Conservation (phyloP, 1,139 yeast species). For the Yarrowia galli region DNA sequence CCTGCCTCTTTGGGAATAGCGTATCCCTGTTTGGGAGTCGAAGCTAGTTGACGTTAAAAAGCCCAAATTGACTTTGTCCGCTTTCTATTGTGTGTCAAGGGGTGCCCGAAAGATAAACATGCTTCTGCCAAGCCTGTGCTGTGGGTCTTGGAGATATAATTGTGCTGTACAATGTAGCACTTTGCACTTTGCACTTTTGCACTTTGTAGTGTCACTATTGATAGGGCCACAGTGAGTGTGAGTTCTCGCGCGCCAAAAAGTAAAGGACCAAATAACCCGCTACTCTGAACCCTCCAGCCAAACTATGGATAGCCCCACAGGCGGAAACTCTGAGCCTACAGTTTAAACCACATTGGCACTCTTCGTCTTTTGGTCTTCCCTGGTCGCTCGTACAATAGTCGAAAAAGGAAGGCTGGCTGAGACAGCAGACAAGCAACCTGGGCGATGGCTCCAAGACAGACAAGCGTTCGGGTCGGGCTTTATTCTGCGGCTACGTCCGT, state of each 20-base stretch:
- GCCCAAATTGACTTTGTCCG: not conserved
- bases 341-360: not conserved
- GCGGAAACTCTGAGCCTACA: not conserved
- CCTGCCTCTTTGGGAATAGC: conserved; percentile 18
- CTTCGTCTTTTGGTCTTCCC: too few species aligned
- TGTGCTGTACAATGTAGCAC: too few species aligned
- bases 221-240: too few species aligned
- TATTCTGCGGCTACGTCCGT: too few species aligned
- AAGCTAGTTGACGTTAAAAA: not conserved
- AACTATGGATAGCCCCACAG: too few species aligned
- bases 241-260: too few species aligned
- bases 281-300: too few species aligned
- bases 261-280: too few species aligned
- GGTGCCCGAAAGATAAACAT: conserved; percentile 1
- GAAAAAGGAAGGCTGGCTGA: conserved; percentile 9
- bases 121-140: not conserved
- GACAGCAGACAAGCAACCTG: not conserved
- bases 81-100: not conserved
- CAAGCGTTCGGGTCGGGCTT: too few species aligned
- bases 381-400: not conserved
- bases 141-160: too few species aligned
- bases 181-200: too few species aligned
- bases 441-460: not conserved
- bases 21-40: conserved; percentile 9
- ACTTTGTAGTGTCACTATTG: too few species aligned